Conservation (phyloP, 2,329 filamentous ascomycete genomes). For the Phoma sp. region DNA sequence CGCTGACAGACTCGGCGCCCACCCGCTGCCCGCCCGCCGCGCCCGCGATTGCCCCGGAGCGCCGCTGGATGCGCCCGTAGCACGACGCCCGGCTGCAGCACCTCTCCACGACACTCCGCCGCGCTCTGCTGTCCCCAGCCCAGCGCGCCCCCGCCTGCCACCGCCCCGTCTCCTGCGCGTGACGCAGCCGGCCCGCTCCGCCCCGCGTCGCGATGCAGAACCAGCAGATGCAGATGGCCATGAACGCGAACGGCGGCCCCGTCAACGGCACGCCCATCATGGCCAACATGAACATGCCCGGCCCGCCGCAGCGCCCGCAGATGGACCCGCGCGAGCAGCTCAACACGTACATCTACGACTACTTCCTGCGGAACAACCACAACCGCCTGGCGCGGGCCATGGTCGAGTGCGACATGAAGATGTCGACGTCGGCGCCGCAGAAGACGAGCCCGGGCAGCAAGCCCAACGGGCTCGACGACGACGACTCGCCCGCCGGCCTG, state of each 20-base stretch:
- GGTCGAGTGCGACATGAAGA: slow-evolving; percentile 59
- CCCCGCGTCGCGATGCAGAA: slow-evolving; percentile 46
- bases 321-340: slow-evolving; percentile 62
- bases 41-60: slow-evolving; percentile 18
- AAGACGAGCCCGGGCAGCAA: slow-evolving; percentile 71
- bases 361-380: slow-evolving; percentile 86
- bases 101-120: slow-evolving; percentile 11
- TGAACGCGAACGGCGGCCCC: slow-evolving; percentile 68
- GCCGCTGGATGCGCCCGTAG: slow-evolving; percentile 26
- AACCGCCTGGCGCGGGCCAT: slow-evolving; percentile 78
- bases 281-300: slow-evolving; percentile 59
- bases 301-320: slow-evolving; percentile 41
- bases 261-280: slow-evolving; percentile 73
- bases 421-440: slow-evolving; percentile 64
- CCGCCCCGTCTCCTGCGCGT: slow-evolving; percentile 10
- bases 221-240: slow-evolving; percentile 71
- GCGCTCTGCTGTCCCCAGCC: not conserved
- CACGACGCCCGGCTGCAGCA: slow-evolving; percentile 9
- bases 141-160: slow-evolving; percentile 5
- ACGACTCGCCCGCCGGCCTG: slow-evolving; percentile 84
- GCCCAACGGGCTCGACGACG: slow-evolving; percentile 75
- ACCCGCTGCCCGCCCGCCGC: slow-evolving; percentile 24
- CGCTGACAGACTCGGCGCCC: not conserved
- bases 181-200: slow-evolving; percentile 21
- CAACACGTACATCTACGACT: slow-evolving; percentile 91